Conservation (phyloP, 164 flowering plant species). For the Kingdonia uniflora region DNA sequence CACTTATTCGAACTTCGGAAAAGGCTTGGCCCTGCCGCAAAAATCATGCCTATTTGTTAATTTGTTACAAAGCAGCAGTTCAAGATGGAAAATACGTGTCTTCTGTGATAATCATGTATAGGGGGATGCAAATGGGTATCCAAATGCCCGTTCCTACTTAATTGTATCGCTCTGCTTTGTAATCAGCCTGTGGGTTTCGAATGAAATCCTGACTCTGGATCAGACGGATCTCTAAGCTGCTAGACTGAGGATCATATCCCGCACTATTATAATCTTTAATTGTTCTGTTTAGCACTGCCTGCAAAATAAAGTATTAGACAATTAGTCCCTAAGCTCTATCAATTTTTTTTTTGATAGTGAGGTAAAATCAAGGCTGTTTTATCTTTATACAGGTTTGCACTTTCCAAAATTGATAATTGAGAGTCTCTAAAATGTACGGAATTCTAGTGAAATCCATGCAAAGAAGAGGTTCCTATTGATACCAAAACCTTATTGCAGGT, state of each 20-base stretch:
- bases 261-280: constrained; percentile 47
- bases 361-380: neutral
- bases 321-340: neutral
- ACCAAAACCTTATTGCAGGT: too few species aligned
- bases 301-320: constrained; percentile 12
- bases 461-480: too few species aligned
- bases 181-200: constrained; percentile 57
- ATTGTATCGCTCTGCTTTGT: constrained; percentile 53
- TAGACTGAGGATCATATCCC: constrained; percentile 66
- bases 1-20: too few species aligned
- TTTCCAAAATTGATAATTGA: neutral
- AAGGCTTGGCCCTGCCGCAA: too few species aligned
- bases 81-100: too few species aligned
- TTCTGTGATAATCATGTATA: neutral
- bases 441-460: too few species aligned
- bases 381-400: too few species aligned
- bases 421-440: too few species aligned
- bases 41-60: too few species aligned
- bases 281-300: constrained; percentile 80
- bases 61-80: too few species aligned
- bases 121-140: too few species aligned
- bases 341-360: neutral
- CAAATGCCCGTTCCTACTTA: neutral
- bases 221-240: constrained; percentile 90
- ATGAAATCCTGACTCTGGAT: constrained; percentile 93